These are phyloP conservation scores for Pythium insidiosum DNA, from an alignment of 352 stramenopile species.

Conservation along the genomic window DNA sequence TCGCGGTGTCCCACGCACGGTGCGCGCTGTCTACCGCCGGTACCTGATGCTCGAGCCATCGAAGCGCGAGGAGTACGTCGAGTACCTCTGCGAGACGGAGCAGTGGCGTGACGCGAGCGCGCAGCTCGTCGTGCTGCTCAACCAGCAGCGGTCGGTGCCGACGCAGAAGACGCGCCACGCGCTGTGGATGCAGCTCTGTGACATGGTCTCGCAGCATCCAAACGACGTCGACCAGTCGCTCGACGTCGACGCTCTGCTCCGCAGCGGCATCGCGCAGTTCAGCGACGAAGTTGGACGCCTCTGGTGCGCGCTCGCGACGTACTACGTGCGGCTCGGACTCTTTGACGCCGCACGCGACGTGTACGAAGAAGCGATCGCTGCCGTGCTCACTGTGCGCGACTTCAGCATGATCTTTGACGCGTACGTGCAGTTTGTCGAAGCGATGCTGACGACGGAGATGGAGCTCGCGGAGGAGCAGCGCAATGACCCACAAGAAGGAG, in stretches of 20 bases:
- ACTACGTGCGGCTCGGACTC: constrained; percentile 94
- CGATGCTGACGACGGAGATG: constrained; percentile 95
- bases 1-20: constrained; percentile 55
- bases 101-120: constrained; percentile 18
- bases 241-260: constrained; percentile 94
- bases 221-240: constrained; percentile 80
- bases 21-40: constrained; percentile 78
- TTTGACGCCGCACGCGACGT: constrained; percentile 96
- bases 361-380: constrained; percentile 89
- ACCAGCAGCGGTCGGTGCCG: constrained; percentile 17
- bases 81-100: constrained; percentile 41
- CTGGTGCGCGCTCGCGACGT: constrained; percentile 97
- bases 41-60: constrained; percentile 83
- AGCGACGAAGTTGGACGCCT: constrained; percentile 96
- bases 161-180: constrained; percentile 80
- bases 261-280: constrained; percentile 89
- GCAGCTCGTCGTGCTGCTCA: constrained; percentile 20
- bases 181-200: constrained; percentile 97
- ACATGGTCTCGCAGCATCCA: constrained; percentile 94
- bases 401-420: constrained; percentile 99
- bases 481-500: constrained; percentile 11
- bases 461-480: constrained; percentile 51
- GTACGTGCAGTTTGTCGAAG: constrained; percentile 98
- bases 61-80: constrained; percentile 64
- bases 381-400: constrained; percentile 86